Conservation (phyloP, 441 rosid genomes). For the Pelargonium fulgidum region DNA sequence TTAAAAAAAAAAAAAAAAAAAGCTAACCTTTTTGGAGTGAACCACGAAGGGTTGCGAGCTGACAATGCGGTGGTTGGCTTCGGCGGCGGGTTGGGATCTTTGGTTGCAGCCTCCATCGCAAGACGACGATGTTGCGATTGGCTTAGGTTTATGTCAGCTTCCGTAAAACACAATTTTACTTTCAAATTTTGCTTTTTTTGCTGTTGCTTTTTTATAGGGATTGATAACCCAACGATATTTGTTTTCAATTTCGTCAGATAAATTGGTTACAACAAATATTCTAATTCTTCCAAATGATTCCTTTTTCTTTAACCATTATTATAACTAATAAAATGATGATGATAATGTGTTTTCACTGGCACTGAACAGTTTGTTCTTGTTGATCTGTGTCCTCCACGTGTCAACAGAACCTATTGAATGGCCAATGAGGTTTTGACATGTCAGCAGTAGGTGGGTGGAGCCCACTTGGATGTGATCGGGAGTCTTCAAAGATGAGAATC, state of each 20-base stretch:
- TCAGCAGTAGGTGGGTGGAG: not conserved
- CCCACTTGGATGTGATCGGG: not conserved
- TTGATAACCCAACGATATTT: not conserved
- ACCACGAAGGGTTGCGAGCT: slow-evolving; percentile 6
- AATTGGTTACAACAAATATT: not conserved
- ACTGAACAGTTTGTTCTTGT: not conserved
- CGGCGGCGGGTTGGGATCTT: not conserved
- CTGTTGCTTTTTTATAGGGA: slow-evolving; percentile 5
- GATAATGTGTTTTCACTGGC: not conserved
- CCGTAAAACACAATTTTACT: not conserved
- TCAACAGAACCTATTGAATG: not conserved
- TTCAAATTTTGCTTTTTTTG: not conserved
- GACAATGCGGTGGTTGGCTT: not conserved
- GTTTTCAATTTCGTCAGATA: not conserved
- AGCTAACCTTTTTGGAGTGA: slow-evolving; percentile 8
- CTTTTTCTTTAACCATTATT: too few species aligned
- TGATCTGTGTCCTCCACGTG: not conserved
- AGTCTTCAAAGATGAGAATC: not conserved
- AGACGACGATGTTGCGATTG: slow-evolving; percentile 4
- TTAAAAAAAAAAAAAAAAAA: too few species aligned
- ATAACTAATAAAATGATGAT: not conserved
- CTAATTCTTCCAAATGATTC: not conserved
- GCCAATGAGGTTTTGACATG: slow-evolving; percentile 1
- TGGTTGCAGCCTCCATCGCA: not conserved
- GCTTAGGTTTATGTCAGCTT: not conserved